Percentiles rank a stretch among this genome's conserved stretches.
These are phyloP conservation scores for Ceratopteris richardii DNA, from an alignment of 75 land plant genomes.

Conservation along the genomic window DNA sequence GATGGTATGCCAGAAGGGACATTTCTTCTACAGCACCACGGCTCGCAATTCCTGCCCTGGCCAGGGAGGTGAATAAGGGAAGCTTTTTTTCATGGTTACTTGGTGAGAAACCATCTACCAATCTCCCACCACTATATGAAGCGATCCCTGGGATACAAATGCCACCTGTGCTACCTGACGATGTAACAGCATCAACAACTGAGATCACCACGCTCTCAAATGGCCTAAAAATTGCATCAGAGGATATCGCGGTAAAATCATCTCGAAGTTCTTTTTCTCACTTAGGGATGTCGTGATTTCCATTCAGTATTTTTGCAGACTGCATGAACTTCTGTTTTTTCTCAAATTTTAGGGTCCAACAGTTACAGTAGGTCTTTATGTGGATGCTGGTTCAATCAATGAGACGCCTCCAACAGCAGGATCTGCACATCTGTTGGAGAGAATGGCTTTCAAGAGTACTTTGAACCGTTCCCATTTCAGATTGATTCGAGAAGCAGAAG, in stretches of 20 bases:
- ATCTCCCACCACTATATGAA: slow-evolving; percentile 51
- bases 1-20: no score
- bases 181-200: slow-evolving; percentile 59
- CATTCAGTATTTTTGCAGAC: no score
- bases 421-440: slow-evolving; percentile 71
- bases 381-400: slow-evolving; percentile 83
- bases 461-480: slow-evolving; percentile 72
- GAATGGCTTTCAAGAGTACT: slow-evolving; percentile 92
- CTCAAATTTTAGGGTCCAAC: slow-evolving; percentile 53
- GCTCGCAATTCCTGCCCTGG: slow-evolving; percentile 1
- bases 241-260: slow-evolving; percentile 52
- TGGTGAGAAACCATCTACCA: slow-evolving; percentile 33
- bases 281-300: no score
- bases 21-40: neutral
- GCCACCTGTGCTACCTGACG: slow-evolving; percentile 65
- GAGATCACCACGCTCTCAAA: slow-evolving; percentile 71
- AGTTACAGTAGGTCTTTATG: slow-evolving; percentile 74
- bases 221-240: slow-evolving; percentile 85
- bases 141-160: slow-evolving; percentile 58
- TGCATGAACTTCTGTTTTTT: no score
- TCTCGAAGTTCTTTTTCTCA: no score
- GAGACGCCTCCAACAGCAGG: slow-evolving; percentile 63
- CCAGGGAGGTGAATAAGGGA: slow-evolving; percentile 10
- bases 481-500: slow-evolving; percentile 89
- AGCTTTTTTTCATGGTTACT: slow-evolving; percentile 72